Percentiles rank a stretch among this genome's conserved stretches.
Conservation (phyloP, 768 basidiomycete genomes). For the Podaxis pistillaris region DNA sequence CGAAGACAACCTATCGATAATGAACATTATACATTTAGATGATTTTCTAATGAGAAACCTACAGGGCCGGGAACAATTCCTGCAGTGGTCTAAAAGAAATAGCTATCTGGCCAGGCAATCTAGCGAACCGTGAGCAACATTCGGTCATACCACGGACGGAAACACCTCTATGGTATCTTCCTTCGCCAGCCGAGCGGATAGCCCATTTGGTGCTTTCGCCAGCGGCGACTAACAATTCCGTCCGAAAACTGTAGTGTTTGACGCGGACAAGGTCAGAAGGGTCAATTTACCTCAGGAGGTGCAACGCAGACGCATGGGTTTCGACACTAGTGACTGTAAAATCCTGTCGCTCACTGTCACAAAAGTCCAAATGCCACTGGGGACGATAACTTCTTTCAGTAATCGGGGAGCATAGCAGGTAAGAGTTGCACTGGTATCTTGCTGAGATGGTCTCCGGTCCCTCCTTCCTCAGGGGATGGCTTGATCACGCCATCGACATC, state of each 20-base stretch:
- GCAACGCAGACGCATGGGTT: neutral
- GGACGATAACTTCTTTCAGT: neutral
- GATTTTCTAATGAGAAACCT: neutral
- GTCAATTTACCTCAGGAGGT: neutral
- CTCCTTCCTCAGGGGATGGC: neutral
- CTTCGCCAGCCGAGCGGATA: neutral
- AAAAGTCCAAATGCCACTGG: neutral
- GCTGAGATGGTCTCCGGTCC: neutral
- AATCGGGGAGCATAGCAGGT: neutral
- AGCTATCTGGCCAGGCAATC: neutral
- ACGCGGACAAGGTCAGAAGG: neutral
- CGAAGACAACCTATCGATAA: neutral
- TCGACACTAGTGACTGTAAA: too few species aligned
- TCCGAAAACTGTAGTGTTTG: neutral
- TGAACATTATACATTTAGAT: neutral
- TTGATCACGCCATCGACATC: neutral
- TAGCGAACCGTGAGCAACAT: neutral
- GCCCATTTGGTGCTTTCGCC: neutral
- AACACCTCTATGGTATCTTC: neutral
- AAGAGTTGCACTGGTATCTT: neutral
- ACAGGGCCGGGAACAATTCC: neutral
- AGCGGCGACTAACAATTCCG: neutral
- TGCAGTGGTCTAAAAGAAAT: neutral
- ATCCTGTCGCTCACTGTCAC: neutral
- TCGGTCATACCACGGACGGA: neutral